phyloP scores from a whole-genome alignment of 2,329 filamentous ascomycete species.

The Claviceps paspali region DNA sequence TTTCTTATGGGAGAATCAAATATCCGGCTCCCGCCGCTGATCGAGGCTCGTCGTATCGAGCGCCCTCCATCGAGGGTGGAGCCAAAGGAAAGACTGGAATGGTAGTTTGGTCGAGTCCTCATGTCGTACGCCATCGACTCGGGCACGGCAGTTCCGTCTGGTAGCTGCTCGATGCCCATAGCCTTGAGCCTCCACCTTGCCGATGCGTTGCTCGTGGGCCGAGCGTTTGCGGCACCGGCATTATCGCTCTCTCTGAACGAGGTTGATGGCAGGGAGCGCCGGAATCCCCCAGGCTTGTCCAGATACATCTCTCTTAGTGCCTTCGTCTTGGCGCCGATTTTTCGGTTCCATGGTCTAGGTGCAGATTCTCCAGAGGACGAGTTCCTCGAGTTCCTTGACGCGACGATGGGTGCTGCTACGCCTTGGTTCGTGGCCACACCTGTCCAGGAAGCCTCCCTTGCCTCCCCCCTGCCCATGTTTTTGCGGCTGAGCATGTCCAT shows the following conservation, averaged over 20 bases:
- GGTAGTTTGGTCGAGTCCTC: not conserved
- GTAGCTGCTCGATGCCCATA: slow-evolving; percentile 36
- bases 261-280: slow-evolving; percentile 24
- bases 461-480: slow-evolving; percentile 15
- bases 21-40: not conserved
- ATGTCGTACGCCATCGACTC: slow-evolving; percentile 34
- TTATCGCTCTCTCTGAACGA: slow-evolving; percentile 13
- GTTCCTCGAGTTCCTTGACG: slow-evolving; percentile 2
- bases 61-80: not conserved
- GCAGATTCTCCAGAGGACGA: slow-evolving; percentile 9
- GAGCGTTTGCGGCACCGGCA: slow-evolving; percentile 11
- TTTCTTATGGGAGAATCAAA: slow-evolving; percentile 1
- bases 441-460: slow-evolving; percentile 25
- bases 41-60: slow-evolving; percentile 3
- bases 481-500: slow-evolving; percentile 17
- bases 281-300: slow-evolving; percentile 18
- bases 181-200: slow-evolving; percentile 32
- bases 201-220: slow-evolving; percentile 22
- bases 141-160: slow-evolving; percentile 36
- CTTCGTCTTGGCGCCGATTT: slow-evolving; percentile 19
- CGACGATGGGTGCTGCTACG: not conserved
- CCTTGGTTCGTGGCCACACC: slow-evolving; percentile 8
- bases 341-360: slow-evolving; percentile 5
- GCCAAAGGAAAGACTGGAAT: slow-evolving; percentile 1
- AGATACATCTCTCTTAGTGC: slow-evolving; percentile 21